Percentiles rank a stretch among this genome's conserved stretches.
phyloP scores from a whole-genome alignment of 1,284 basidiomycete species.

The Porogramme epimiltina region DNA sequence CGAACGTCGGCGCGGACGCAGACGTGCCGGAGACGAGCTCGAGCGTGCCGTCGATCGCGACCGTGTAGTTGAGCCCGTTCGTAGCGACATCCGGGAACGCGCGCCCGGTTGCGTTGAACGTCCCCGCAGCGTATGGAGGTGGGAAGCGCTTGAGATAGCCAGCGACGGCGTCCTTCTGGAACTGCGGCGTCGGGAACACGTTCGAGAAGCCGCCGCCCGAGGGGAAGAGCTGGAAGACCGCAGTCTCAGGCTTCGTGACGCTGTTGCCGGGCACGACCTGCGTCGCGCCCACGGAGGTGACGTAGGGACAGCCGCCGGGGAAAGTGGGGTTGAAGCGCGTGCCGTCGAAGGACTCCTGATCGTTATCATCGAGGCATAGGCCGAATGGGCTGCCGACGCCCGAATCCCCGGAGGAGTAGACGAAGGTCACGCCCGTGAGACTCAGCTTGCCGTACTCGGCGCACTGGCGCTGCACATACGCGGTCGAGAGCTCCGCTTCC shows the following conservation, averaged over 20 bases:
- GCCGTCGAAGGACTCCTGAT: slow-evolving; percentile 35
- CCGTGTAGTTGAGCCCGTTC: slow-evolving; percentile 35
- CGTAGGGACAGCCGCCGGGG: slow-evolving; percentile 58
- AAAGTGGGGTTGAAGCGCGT: slow-evolving; percentile 52
- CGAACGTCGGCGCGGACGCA: slow-evolving; percentile 31
- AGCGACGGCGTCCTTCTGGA: slow-evolving; percentile 38
- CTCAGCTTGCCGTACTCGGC: slow-evolving; percentile 62
- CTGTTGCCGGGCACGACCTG: slow-evolving; percentile 44
- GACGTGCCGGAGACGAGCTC: slow-evolving; percentile 49
- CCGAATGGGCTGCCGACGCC: slow-evolving; percentile 54
- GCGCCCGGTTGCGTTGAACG: slow-evolving; percentile 32
- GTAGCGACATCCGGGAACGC: slow-evolving; percentile 50
- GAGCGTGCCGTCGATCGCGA: slow-evolving; percentile 31
- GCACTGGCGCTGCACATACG: slow-evolving; percentile 54
- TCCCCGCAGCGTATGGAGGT: slow-evolving; percentile 36
- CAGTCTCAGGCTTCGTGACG: slow-evolving; percentile 51
- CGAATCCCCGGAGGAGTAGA: slow-evolving; percentile 67
- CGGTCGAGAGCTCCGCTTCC: slow-evolving; percentile 45
- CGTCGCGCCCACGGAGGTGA: slow-evolving; percentile 60
- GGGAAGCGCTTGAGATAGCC: slow-evolving; percentile 34
- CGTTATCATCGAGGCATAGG: slow-evolving; percentile 44
- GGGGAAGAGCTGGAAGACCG: slow-evolving; percentile 35
- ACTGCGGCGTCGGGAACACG: slow-evolving; percentile 41
- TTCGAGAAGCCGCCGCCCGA: slow-evolving; percentile 49
- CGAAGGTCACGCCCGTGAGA: slow-evolving; percentile 55